phyloP scores from a whole-genome alignment of 208 protist genomes.

The Wallacemonas sp. region DNA sequence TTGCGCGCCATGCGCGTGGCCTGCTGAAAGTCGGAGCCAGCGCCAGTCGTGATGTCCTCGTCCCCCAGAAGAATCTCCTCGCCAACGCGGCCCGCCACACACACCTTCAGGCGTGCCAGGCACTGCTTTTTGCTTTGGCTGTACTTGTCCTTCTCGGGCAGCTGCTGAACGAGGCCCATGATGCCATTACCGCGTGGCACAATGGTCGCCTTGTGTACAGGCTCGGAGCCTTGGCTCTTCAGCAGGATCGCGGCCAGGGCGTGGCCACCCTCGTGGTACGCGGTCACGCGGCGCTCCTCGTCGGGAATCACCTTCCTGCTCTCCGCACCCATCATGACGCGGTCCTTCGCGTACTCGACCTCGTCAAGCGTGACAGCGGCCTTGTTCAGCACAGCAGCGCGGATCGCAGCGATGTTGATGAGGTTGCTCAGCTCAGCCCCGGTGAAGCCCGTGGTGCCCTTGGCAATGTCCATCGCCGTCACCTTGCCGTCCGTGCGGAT shows the following conservation, averaged over 20 bases:
- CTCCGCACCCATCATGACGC: constrained; percentile 91
- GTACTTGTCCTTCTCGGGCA: constrained; percentile 88
- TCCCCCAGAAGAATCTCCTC: constrained; percentile 97
- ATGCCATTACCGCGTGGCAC: constrained; percentile 90
- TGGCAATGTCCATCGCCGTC: constrained; percentile 80
- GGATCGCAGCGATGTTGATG: constrained; percentile 93
- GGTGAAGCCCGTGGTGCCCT: constrained; percentile 89
- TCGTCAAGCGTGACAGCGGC: constrained; percentile 71
- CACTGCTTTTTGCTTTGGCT: constrained; percentile 86
- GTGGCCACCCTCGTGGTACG: constrained; percentile 90
- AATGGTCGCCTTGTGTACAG: constrained; percentile 93
- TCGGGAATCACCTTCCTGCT: constrained; percentile 86
- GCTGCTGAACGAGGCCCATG: constrained; percentile 91
- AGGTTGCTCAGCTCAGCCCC: constrained; percentile 93
- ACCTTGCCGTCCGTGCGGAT: constrained; percentile 71
- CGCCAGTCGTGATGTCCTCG: constrained; percentile 94
- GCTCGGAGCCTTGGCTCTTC: constrained; percentile 73
- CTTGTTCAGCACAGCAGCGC: constrained; percentile 85
- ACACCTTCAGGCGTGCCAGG: constrained; percentile 83
- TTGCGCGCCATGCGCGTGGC: constrained; percentile 87
- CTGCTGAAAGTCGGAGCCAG: constrained; percentile 89
- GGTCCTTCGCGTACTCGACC: constrained; percentile 92
- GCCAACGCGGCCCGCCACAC: constrained; percentile 91
- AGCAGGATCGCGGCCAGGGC: constrained; percentile 85
- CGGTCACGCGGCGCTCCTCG: constrained; percentile 85